Percentiles rank a stretch among this genome's conserved stretches.
These are phyloP conservation scores for Entomortierella chlamydospora DNA, from an alignment of 192 early-diverging fungal genomes.

Conservation along the genomic window DNA sequence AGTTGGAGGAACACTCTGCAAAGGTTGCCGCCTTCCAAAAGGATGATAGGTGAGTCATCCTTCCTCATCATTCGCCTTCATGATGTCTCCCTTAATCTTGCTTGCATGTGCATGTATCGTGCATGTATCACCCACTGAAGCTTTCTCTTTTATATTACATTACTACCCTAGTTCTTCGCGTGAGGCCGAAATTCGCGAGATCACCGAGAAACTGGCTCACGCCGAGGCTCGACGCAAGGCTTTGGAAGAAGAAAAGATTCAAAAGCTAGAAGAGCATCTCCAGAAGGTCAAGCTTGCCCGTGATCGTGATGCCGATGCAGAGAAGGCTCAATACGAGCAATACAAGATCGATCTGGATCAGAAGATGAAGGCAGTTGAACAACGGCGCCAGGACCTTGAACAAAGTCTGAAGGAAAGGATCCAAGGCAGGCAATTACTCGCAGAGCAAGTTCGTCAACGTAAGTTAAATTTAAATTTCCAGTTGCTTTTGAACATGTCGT, in stretches of 20 bases:
- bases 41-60: conserved; percentile 25
- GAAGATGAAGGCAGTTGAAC: conserved; percentile 52
- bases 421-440: conserved; percentile 28
- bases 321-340: conserved; percentile 45
- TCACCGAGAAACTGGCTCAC: conserved; percentile 47
- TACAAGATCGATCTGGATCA: conserved; percentile 42
- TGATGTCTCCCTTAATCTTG: too few relatives aligned
- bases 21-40: conserved; percentile 50
- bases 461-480: not conserved
- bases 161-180: conserved; percentile 30
- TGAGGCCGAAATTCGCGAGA: conserved; percentile 40
- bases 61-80: not conserved
- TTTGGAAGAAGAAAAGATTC: conserved; percentile 38
- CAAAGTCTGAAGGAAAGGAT: conserved; percentile 47
- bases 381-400: conserved; percentile 39
- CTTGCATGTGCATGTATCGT: too few relatives aligned
- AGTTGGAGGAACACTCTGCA: conserved; percentile 42
- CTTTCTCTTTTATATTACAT: too few relatives aligned
- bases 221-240: conserved; percentile 48
- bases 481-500: not conserved
- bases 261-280: conserved; percentile 47
- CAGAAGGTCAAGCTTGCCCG: conserved; percentile 30
- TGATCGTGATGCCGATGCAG: conserved; percentile 17
- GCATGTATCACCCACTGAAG: too few relatives aligned
- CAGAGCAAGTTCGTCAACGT: conserved; percentile 54